phyloP scores from a whole-genome alignment of 2,329 filamentous ascomycete genomes.

The Pseudocercospora crystallina region DNA sequence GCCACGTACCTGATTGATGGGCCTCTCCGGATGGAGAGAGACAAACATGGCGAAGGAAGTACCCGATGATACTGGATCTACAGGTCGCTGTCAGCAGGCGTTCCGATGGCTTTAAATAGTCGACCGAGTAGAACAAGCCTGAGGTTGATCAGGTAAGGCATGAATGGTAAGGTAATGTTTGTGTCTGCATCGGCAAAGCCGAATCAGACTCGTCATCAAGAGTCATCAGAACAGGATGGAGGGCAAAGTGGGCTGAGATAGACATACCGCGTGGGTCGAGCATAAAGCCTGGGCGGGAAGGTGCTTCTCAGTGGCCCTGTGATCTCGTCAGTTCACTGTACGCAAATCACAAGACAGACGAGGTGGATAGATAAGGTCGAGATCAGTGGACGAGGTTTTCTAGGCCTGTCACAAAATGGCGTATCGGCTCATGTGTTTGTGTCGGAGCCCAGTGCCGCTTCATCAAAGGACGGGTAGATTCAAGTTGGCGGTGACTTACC shows the following conservation, averaged over 20 bases:
- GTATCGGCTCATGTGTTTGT: conserved; percentile 36
- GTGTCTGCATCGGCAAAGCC: conserved; percentile 40
- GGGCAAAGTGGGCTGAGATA: background rate
- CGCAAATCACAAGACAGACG: background rate
- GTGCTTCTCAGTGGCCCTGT: background rate
- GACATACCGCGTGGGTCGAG: conserved; percentile 3
- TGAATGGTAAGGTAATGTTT: conserved; percentile 40
- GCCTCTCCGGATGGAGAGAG: no score
- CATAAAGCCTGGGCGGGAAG: background rate
- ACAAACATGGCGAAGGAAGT: no score
- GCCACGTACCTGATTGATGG: background rate
- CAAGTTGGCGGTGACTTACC: conserved; percentile 12
- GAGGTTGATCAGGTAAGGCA: conserved; percentile 22
- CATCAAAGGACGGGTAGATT: conserved; percentile 30
- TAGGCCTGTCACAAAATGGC: conserved; percentile 44
- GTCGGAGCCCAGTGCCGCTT: conserved; percentile 42
- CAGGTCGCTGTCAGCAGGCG: no score
- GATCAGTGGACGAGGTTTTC: conserved; percentile 47
- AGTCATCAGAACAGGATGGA: conserved; percentile 33
- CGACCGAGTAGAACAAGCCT: no score
- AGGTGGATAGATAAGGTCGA: conserved; percentile 7
- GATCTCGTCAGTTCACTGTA: no score
- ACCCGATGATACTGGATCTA: no score
- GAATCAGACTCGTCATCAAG: conserved; percentile 44
- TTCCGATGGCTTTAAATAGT: no score